These are phyloP conservation scores for Tolypocladium endophyticum DNA, from an alignment of 2,329 filamentous ascomycete species.

Conservation along the genomic window DNA sequence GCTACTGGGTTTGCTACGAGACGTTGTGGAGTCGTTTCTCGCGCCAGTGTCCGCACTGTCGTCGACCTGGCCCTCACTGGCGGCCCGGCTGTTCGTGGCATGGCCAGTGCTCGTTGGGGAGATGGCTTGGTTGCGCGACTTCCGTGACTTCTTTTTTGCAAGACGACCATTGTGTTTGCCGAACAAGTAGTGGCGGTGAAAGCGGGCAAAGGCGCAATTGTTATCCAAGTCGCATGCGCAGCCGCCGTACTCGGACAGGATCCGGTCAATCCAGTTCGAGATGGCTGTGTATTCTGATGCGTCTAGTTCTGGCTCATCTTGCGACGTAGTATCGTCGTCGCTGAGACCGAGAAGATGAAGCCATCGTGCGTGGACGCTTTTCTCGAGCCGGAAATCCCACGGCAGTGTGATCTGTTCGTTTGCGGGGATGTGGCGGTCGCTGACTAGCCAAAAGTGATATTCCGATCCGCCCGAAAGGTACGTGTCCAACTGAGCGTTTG, in stretches of 20 bases:
- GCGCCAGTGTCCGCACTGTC: constrained; percentile 43
- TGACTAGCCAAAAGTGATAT: constrained; percentile 89
- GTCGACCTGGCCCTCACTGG: constrained; percentile 50
- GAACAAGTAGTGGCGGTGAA: constrained; percentile 46
- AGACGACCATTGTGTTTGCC: constrained; percentile 31
- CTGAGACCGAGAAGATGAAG: constrained; percentile 49
- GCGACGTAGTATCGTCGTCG: constrained; percentile 43
- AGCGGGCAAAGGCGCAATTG: constrained; percentile 54
- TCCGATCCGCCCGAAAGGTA: constrained; percentile 68
- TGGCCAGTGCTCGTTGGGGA: constrained; percentile 54
- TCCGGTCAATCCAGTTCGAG: constrained; percentile 54
- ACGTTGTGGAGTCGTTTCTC: constrained; percentile 33
- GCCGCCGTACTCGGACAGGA: constrained; percentile 68
- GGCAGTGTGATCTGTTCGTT: constrained; percentile 53
- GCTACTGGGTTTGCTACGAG: constrained; percentile 55
- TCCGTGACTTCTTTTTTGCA: constrained; percentile 42
- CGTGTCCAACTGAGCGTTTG: constrained; percentile 82
- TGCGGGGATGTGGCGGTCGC: constrained; percentile 61
- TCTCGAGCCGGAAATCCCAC: constrained; percentile 59
- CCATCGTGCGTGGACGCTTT: constrained; percentile 41
- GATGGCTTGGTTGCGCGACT: constrained; percentile 42
- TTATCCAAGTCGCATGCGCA: constrained; percentile 61
- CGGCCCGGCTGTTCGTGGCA: constrained; percentile 51
- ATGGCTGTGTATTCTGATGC: constrained; percentile 51
- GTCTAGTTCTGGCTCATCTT: constrained; percentile 43